A percentile compares a stretch with the other conserved stretches of the same genome.
Evolutionary conservation across 257 asterid genomes (phyloP).

Genomic region (Solanum sitiens): DNA sequence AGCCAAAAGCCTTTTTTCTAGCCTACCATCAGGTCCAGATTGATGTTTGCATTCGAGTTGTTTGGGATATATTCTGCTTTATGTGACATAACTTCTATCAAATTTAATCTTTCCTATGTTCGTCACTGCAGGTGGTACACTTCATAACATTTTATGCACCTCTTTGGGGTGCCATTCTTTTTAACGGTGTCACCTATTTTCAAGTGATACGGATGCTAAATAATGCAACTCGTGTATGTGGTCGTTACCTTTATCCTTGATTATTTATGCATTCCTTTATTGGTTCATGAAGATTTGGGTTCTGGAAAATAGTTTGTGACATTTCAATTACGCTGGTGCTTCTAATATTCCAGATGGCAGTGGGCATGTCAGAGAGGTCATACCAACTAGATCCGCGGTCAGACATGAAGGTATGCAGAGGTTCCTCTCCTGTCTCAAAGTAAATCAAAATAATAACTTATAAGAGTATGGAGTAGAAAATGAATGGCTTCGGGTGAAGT

Average conservation of each 20-base stretch:
- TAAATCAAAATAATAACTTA: not conserved
- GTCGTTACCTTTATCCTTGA: not conserved
- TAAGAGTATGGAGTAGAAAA: not conserved
- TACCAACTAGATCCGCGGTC: constrained; percentile 67
- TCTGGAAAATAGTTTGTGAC: not conserved
- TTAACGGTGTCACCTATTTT: constrained; percentile 90
- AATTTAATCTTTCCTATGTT: not conserved
- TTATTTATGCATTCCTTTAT: not conserved
- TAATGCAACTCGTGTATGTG: constrained; percentile 94
- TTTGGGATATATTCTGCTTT: not conserved
- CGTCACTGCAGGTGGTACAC: constrained; percentile 64
- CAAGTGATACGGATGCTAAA: constrained; percentile 98
- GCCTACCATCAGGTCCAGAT: not conserved
- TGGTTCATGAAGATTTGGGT: not conserved
- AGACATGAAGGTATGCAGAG: constrained; percentile 56
- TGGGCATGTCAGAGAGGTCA: constrained; percentile 76
- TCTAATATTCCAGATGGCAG: constrained; percentile 76
- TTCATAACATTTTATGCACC: constrained; percentile 91
- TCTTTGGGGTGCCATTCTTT: constrained; percentile 96
- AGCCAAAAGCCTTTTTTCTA: not conserved
- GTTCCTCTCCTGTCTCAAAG: not conserved
- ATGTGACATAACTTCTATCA: not conserved
- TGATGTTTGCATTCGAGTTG: not conserved
- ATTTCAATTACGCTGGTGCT: constrained; percentile 5
- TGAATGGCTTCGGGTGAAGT: not conserved